Base-by-base conservation (phyloP, 2,329 filamentous ascomycete genomes). In the Colletotrichum tabaci region DNA sequence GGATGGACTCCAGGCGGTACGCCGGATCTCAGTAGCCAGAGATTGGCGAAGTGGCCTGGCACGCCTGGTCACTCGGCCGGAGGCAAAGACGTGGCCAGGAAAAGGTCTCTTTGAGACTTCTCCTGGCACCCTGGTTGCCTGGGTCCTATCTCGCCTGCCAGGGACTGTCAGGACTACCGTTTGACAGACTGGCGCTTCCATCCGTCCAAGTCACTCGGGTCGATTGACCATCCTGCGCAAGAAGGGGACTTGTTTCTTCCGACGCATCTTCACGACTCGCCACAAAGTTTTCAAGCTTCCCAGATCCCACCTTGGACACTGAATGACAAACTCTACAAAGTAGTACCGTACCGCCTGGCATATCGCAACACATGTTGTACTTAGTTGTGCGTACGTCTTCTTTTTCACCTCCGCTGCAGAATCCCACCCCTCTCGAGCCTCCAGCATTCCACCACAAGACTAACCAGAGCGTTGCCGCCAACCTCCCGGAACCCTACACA, bases 31-130 rank as follows among this genome's bases (percentile, higher is more conserved):
- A 50, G 30, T 49, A 57, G 23, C n/a, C 5, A 72, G 70, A 71
- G 70, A 72, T 72, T 72, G 66, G 56, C 66, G 70, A 72, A 53
- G 30, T 57, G 38, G 61, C 61, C 60, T 56, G 35, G 50, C n/a
- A 42, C 44, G 61, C 61, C 60, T 56, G 35, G 50, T n/a, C 49
- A 50, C 49, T 64, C 65, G 61, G 61, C 61, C 26, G 44, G 49
- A 49, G 44, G 35, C n/a, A 57, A 30, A 47, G 40, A 53, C 18
- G 46, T 64, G 50, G 23, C 16, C 56, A 42, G 57, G 57, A 67
- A 66, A 49, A 60, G 38, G 47, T 44, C 42, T 38, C 42, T 38
- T 46, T 26, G 46, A 38, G 47, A 15, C 40, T 38, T 38, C 38
- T 49, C 44, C 61, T 35, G 4, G 30, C 30, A 35, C 30, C 8